These are phyloP conservation scores for Hypericum perforatum DNA, from an alignment of 345 rosid species.

Conservation along the genomic window DNA sequence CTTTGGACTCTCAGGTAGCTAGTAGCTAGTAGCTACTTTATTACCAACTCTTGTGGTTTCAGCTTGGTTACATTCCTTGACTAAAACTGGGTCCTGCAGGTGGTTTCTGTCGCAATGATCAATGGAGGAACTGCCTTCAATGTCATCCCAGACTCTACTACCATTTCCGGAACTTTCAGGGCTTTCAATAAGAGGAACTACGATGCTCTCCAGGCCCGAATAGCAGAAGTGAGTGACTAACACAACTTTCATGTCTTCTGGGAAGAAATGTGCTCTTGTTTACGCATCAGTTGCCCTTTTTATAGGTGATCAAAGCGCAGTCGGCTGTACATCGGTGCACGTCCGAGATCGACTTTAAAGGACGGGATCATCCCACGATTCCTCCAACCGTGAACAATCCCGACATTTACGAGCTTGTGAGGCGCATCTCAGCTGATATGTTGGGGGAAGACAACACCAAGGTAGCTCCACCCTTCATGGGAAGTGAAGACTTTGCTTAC, in stretches of 20 bases:
- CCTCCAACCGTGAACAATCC: constrained; percentile 45
- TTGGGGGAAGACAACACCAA: constrained; percentile 37
- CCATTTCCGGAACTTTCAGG: constrained; percentile 47
- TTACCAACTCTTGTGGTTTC: neutral
- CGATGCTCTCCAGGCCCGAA: constrained; percentile 37
- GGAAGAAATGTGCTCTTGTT: neutral
- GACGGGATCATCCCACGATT: constrained; percentile 31
- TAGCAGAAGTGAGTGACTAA: constrained; percentile 32
- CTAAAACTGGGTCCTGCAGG: constrained; percentile 26
- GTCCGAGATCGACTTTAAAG: constrained; percentile 33
- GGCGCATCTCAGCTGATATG: constrained; percentile 19
- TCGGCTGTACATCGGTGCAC: constrained; percentile 48
- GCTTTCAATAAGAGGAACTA: constrained; percentile 47
- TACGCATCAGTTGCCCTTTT: neutral
- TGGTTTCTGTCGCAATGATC: constrained; percentile 45
- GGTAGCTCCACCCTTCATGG: constrained; percentile 33
- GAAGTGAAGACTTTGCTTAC: constrained; percentile 64
- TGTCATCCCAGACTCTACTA: constrained; percentile 43
- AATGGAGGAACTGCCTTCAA: constrained; percentile 43
- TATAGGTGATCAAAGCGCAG: constrained; percentile 44
- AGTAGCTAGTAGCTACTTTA: no score
- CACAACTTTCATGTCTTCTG: neutral
- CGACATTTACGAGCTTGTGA: constrained; percentile 23
- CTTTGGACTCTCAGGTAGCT: constrained; percentile 51
- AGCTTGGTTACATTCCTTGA: neutral